A percentile compares a stretch with the other conserved stretches of the same genome.
Conservation (phyloP, 768 basidiomycete species). For the Rhizopogon sp. region DNA sequence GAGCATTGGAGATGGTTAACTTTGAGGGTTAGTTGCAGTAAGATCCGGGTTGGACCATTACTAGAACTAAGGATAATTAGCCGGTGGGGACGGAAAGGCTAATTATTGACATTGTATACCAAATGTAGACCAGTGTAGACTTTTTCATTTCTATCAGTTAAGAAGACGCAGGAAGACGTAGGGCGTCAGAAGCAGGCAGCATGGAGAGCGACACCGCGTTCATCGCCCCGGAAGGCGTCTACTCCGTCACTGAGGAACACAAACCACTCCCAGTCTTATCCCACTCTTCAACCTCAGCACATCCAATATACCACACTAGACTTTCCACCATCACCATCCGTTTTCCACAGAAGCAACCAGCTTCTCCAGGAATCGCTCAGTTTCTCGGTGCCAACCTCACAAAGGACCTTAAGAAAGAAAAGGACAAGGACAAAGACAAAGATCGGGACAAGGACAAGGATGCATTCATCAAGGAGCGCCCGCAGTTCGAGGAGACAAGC, state of each 20-base stretch:
- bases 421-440: conserved; percentile 30
- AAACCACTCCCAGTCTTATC: conserved; percentile 51
- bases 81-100: conserved; percentile 4
- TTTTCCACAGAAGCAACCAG: conserved; percentile 54
- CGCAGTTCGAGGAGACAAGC: conserved; percentile 54
- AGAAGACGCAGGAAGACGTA: too few species aligned
- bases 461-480: conserved; percentile 28
- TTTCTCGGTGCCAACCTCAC: conserved; percentile 54
- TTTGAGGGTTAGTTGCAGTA: conserved; percentile 7
- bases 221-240: conserved; percentile 87
- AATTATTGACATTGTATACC: not conserved
- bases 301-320: conserved; percentile 49
- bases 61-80: conserved; percentile 1
- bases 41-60: conserved; percentile 20
- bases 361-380: conserved; percentile 60
- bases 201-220: conserved; percentile 86
- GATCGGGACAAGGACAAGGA: conserved; percentile 39
- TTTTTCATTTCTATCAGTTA: not conserved
- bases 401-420: conserved; percentile 61
- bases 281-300: conserved; percentile 27
- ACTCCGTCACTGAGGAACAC: conserved; percentile 84
- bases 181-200: conserved; percentile 1
- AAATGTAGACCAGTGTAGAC: not conserved
- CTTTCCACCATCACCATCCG: conserved; percentile 58
- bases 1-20: conserved; percentile 18